A percentile compares a stretch with the other conserved stretches of the same genome.
phyloP scores from a whole-genome alignment of 192 early-diverging fungal species.

The Linnemannia elongata region DNA sequence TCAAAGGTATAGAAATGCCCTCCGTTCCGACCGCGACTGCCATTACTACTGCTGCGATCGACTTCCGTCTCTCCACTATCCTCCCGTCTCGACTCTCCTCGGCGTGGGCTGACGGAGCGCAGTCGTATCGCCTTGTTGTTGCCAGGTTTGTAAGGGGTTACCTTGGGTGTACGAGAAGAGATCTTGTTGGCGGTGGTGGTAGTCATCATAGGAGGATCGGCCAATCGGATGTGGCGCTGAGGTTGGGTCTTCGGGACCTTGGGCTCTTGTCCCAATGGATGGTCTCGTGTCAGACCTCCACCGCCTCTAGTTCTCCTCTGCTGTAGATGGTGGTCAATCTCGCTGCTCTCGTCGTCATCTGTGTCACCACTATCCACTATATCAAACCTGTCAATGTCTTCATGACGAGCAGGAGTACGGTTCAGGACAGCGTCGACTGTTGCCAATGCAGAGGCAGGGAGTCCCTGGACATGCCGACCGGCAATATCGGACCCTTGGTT shows the following conservation, averaged over 20 bases:
- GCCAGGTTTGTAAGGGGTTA: background rate
- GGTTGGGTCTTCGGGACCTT: background rate
- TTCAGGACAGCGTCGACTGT: constrained; percentile 15
- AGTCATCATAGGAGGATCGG: background rate
- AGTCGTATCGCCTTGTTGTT: background rate
- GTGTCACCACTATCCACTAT: background rate
- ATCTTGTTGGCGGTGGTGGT: background rate
- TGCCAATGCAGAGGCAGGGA: constrained; percentile 2
- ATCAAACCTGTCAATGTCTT: background rate
- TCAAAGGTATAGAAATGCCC: background rate
- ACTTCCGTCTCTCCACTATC: background rate
- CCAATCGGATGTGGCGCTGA: constrained; percentile 1
- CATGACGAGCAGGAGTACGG: background rate
- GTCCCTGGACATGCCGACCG: constrained; percentile 9
- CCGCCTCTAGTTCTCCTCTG: background rate
- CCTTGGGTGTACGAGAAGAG: background rate
- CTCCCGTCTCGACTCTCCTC: background rate
- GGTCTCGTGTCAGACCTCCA: background rate
- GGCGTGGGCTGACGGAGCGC: background rate
- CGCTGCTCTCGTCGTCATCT: background rate
- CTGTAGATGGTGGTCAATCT: background rate
- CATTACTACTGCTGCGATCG: background rate
- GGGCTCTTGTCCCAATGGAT: background rate
- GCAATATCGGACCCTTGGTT: background rate
- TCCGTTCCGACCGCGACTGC: background rate